Evolutionary conservation across 352 stramenopile genomes (phyloP).

Genomic region (Globisporangium iwayamae): DNA sequence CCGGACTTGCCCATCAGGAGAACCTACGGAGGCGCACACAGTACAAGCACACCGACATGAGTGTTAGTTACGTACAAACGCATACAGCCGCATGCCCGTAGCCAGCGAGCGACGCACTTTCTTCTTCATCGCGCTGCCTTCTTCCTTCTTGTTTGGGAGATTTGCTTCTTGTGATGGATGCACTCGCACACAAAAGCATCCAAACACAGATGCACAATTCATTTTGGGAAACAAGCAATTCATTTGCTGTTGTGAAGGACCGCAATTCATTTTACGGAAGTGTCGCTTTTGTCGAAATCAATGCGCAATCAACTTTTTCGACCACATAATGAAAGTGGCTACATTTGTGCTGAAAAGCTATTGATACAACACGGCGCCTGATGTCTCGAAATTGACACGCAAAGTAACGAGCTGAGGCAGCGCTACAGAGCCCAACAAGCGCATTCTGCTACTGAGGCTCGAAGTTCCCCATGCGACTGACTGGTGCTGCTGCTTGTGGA

Average conservation of each 20-base stretch:
- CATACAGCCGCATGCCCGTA: no score
- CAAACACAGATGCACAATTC: not conserved
- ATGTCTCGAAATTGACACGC: not conserved
- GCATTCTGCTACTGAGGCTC: not conserved
- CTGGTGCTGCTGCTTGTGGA: not conserved
- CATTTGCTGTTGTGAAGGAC: no score
- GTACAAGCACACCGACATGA: not conserved
- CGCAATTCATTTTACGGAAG: no score
- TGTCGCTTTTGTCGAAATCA: not conserved
- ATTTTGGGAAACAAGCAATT: no score
- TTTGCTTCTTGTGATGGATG: constrained; percentile 4
- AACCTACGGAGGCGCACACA: constrained; percentile 57
- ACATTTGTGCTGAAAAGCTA: not conserved
- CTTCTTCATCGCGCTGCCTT: constrained; percentile 45
- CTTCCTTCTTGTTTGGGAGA: constrained; percentile 5
- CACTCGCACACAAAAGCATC: not conserved
- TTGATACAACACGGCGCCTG: not conserved
- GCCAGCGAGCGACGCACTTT: constrained; percentile 28
- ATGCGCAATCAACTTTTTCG: no score
- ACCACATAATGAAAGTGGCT: not conserved
- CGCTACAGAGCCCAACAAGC: no score
- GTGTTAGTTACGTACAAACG: not conserved
- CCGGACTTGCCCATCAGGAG: constrained; percentile 96
- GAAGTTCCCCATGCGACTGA: not conserved
- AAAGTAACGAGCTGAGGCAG: not conserved